Percentiles rank a stretch among this genome's conserved stretches.
phyloP scores from a whole-genome alignment of 805 yeast genomes.

The Candida montana region DNA sequence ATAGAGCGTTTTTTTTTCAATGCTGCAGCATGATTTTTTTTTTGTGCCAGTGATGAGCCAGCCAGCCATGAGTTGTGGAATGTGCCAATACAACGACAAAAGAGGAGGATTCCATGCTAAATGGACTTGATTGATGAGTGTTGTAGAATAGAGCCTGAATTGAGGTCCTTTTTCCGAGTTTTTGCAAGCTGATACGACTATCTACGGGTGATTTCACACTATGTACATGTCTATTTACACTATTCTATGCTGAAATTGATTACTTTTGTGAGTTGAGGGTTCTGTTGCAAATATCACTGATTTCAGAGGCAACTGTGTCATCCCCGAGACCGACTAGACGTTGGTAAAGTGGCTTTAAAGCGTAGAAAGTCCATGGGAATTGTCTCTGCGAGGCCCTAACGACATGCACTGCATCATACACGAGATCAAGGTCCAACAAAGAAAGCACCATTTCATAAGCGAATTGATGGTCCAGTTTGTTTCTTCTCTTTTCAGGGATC shows the following conservation, averaged over 20 bases:
- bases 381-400: slow-evolving; percentile 61
- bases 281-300: slow-evolving; percentile 28
- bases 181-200: no score
- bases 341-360: slow-evolving; percentile 37
- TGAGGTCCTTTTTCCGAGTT: no score
- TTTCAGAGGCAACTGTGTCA: slow-evolving; percentile 25
- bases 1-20: no score
- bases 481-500: slow-evolving; percentile 33
- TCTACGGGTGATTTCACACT: no score
- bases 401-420: slow-evolving; percentile 66
- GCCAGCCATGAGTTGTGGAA: no score
- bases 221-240: neutral
- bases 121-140: no score
- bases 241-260: neutral
- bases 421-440: slow-evolving; percentile 47
- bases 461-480: slow-evolving; percentile 55
- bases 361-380: slow-evolving; percentile 60
- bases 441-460: slow-evolving; percentile 66
- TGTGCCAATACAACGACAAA: no score
- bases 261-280: slow-evolving; percentile 1
- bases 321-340: slow-evolving; percentile 42
- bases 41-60: no score
- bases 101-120: no score
- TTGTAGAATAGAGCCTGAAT: no score
- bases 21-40: no score